Base-by-base conservation (phyloP, 305 asterid genomes). In the Galium porrigens region DNA sequence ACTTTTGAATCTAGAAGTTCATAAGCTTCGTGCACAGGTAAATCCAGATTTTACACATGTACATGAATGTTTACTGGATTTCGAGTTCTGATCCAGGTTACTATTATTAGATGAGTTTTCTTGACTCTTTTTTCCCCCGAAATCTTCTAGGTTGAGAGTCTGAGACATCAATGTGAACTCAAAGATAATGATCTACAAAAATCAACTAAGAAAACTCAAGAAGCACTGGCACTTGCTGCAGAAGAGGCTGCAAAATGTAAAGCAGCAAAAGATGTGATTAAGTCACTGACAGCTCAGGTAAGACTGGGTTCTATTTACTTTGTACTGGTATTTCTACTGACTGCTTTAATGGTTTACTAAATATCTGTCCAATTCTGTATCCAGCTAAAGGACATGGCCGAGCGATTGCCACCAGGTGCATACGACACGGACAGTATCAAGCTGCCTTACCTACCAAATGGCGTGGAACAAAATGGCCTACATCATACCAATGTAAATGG, bases 311-410 rank as follows among this genome's bases (percentile, higher is more conserved):
- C 34, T 65, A 63, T 69, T 51, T 29, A 5, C 52, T 34, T 14
- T 65, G 29, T 71, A 17, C 11, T 29, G 53, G 15, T 41, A 33
- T 39, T 32, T 58, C 18, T 49, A 9, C 8, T 49, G 18, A 29
- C 41, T 20, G 59, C 32, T 46, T 58, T 2, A 25, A 20, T 68
- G 25, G 37, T 53, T 44, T 67, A 56, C 67, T 68, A 29, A 67
- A 48, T 8, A 72, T 66, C 53, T 22, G 7, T 44, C 18, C 36
- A 9, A n/a, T 30, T 55, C 6, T 62, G 68, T 52, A 22, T 65
- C 67, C 88, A 92, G 99, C 88, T 92, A 61, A 92, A 89, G 79
- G 95, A 92, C 72, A 86, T 92, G 95, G 97, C 99, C 0, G 95
- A 86, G 80, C 84, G 86, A 69, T 76, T 92, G 78, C 97, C 97